A percentile compares a stretch with the other conserved stretches of the same genome.
Evolutionary conservation across 495 filamentous ascomycete species (phyloP).

Genomic region (Glarea lozoyensis): DNA sequence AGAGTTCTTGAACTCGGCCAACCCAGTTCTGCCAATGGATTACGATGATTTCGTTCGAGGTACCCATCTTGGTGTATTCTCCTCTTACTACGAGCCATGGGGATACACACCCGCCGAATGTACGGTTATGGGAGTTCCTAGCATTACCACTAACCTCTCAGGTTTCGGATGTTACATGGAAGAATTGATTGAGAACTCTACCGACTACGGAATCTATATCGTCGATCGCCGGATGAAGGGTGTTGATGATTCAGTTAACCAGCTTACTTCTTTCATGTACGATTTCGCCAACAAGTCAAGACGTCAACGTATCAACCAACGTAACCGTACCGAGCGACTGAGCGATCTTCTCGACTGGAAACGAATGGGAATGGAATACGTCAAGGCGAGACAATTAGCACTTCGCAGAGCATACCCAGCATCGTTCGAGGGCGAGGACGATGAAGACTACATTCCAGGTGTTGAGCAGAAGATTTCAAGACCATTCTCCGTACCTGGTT

Average conservation of each 20-base stretch:
- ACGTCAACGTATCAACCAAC: constrained; percentile 94
- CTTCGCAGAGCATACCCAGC: constrained; percentile 84
- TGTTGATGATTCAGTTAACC: constrained; percentile 94
- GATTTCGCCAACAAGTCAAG: constrained; percentile 92
- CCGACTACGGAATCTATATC: constrained; percentile 98
- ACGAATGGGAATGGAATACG: constrained; percentile 97
- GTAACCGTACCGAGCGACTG: constrained; percentile 92
- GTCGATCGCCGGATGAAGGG: constrained; percentile 94
- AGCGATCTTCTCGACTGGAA: constrained; percentile 98
- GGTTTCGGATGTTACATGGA: constrained; percentile 99
- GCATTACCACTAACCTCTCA: constrained; percentile 95
- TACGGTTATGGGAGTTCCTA: constrained; percentile 98
- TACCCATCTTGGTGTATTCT: constrained; percentile 89
- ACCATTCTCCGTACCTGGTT: constrained; percentile 88
- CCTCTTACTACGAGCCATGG: constrained; percentile 99
- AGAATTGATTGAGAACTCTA: constrained; percentile 94
- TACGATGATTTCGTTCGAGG: constrained; percentile 98
- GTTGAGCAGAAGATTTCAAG: constrained; percentile 88
- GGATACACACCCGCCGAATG: constrained; percentile 98
- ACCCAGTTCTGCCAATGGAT: constrained; percentile 89
- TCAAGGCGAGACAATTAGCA: constrained; percentile 91
- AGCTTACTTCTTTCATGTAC: constrained; percentile 86
- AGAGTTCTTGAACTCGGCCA: constrained; percentile 91
- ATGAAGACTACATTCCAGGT: constrained; percentile 78
- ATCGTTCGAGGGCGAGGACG: constrained; percentile 68